These are phyloP conservation scores for Alternaria incomplexa DNA, from an alignment of 2,329 filamentous ascomycete genomes.

Conservation along the genomic window DNA sequence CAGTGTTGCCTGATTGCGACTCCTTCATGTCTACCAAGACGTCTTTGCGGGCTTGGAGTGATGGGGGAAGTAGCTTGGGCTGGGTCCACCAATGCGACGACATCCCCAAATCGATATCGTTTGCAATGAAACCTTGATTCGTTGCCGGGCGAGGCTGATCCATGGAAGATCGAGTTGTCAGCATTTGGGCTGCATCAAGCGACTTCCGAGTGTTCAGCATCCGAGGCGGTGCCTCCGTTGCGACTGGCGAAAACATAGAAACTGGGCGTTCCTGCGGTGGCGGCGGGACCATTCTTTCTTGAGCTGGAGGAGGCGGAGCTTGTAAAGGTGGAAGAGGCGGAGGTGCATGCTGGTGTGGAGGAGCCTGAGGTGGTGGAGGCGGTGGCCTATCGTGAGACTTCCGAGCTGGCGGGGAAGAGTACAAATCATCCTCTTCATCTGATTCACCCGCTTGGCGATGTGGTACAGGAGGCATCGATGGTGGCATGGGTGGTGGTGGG, in stretches of 20 bases:
- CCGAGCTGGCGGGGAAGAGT: slow-evolving; percentile 42
- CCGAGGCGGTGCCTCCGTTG: slow-evolving; percentile 52
- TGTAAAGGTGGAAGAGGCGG: slow-evolving; percentile 50
- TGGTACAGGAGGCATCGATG: slow-evolving; percentile 38
- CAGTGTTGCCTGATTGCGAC: slow-evolving; percentile 71
- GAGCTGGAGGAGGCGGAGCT: slow-evolving; percentile 43
- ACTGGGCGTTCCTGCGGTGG: slow-evolving; percentile 26
- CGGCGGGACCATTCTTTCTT: slow-evolving; percentile 51
- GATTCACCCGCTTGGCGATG: slow-evolving; percentile 34
- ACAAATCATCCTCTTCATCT: slow-evolving; percentile 48
- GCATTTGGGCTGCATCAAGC: slow-evolving; percentile 65
- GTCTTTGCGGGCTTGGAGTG: slow-evolving; percentile 82
- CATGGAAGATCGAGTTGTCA: slow-evolving; percentile 67
- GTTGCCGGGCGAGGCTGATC: slow-evolving; percentile 73
- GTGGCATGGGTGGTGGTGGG: slow-evolving; percentile 43
- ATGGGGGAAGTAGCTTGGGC: slow-evolving; percentile 77
- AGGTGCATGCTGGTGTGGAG: slow-evolving; percentile 42
- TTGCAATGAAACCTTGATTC: slow-evolving; percentile 84
- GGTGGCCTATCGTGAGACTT: slow-evolving; percentile 46
- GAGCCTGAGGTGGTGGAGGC: slow-evolving; percentile 45
- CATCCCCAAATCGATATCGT: slow-evolving; percentile 79
- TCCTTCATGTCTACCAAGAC: slow-evolving; percentile 84
- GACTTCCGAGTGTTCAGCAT: slow-evolving; percentile 63
- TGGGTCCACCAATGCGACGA: slow-evolving; percentile 87
- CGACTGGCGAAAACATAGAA: slow-evolving; percentile 35